phyloP scores from a whole-genome alignment of 768 basidiomycete genomes.

The Polyporus arcularius region DNA sequence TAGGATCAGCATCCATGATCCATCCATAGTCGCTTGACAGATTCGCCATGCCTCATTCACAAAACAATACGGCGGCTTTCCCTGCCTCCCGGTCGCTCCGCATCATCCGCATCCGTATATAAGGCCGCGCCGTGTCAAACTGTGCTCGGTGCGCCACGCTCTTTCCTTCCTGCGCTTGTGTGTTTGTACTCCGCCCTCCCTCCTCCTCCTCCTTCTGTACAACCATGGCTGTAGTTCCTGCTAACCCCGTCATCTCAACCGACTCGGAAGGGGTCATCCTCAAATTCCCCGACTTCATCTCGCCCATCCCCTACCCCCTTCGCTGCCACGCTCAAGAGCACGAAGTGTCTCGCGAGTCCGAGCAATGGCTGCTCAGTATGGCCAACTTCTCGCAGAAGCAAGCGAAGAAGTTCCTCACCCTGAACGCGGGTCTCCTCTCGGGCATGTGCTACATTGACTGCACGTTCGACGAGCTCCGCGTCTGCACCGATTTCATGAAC shows the following conservation, averaged over 20 bases:
- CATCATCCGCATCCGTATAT: constrained; percentile 18
- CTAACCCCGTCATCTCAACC: neutral
- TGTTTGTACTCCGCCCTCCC: constrained; percentile 2
- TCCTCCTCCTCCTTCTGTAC: constrained; percentile 10
- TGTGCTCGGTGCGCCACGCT: constrained; percentile 5
- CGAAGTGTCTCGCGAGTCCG: constrained; percentile 39
- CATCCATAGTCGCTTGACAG: constrained; percentile 19
- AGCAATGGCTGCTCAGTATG: constrained; percentile 35
- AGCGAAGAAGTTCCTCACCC: constrained; percentile 44
- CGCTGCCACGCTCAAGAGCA: constrained; percentile 34
- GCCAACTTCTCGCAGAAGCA: constrained; percentile 35
- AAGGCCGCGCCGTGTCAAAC: constrained; percentile 6
- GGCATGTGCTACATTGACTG: constrained; percentile 63
- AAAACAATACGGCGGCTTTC: constrained; percentile 18
- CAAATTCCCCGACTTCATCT: constrained; percentile 44
- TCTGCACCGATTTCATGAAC: constrained; percentile 68
- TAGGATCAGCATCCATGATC: constrained; percentile 16
- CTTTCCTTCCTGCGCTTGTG: constrained; percentile 17
- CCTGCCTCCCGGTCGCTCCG: constrained; percentile 19
- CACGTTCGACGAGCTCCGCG: constrained; percentile 57
- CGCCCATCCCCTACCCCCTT: constrained; percentile 41
- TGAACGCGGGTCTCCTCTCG: constrained; percentile 68
- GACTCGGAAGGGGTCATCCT: constrained; percentile 21
- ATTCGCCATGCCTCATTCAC: constrained; percentile 19
- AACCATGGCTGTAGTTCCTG: constrained; percentile 17